Evolutionary conservation across 2,329 filamentous ascomycete species (phyloP).

Genomic region (Pyrenophora tritici-repentis): DNA sequence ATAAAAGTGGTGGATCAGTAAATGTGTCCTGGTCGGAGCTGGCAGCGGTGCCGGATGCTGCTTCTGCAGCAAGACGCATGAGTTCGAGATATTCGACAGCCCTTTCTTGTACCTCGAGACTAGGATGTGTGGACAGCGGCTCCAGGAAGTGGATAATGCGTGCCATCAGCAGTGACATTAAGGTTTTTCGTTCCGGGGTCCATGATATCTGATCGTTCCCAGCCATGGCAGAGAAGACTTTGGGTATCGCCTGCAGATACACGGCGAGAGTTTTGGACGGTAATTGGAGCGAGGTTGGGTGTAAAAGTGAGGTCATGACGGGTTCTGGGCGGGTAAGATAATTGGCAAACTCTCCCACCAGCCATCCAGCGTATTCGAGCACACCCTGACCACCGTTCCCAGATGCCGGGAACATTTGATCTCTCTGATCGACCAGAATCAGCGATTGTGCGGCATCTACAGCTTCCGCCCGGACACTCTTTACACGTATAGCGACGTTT

Average conservation of each 20-base stretch:
- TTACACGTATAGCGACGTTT: slow-evolving; percentile 90
- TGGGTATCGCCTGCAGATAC: slow-evolving; percentile 82
- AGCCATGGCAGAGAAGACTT: slow-evolving; percentile 77
- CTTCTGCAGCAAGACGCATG: slow-evolving; percentile 83
- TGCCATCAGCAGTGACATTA: slow-evolving; percentile 76
- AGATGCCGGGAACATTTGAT: slow-evolving; percentile 59
- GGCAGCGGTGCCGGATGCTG: slow-evolving; percentile 68
- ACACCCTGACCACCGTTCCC: slow-evolving; percentile 63
- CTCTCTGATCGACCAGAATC: slow-evolving; percentile 66
- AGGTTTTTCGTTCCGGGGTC: slow-evolving; percentile 74
- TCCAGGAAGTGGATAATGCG: slow-evolving; percentile 83
- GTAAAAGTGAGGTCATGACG: slow-evolving; percentile 74
- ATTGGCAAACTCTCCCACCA: slow-evolving; percentile 85
- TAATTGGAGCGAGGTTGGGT: slow-evolving; percentile 63
- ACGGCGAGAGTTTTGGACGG: slow-evolving; percentile 73
- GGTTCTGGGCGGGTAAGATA: slow-evolving; percentile 72
- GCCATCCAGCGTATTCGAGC: slow-evolving; percentile 78
- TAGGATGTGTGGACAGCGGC: slow-evolving; percentile 77
- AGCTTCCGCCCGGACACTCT: slow-evolving; percentile 78
- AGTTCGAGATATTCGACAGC: slow-evolving; percentile 92
- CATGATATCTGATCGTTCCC: slow-evolving; percentile 69
- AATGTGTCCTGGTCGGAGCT: slow-evolving; percentile 66
- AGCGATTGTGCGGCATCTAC: slow-evolving; percentile 79
- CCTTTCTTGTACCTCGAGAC: slow-evolving; percentile 91
- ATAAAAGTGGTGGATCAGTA: slow-evolving; percentile 75